A percentile compares a stretch with the other conserved stretches of the same genome.
Conservation (phyloP, 164 flowering plant species). For the Nymphaea thermarum region DNA sequence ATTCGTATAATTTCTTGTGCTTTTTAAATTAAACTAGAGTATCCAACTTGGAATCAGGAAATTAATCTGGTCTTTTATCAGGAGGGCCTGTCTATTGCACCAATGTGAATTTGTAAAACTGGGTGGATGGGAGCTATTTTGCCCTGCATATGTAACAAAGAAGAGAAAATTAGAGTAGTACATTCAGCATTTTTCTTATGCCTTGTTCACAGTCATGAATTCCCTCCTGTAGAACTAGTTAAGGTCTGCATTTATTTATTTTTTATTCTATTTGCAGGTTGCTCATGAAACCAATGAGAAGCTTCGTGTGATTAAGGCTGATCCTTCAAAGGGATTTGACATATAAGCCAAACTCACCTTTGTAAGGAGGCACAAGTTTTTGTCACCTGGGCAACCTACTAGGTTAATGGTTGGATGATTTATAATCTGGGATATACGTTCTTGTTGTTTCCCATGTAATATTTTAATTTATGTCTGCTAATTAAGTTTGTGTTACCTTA, state of each 20-base stretch:
- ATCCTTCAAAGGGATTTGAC: conserved; percentile 83
- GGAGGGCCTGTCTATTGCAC: too few relatives aligned
- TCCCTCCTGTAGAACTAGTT: not conserved
- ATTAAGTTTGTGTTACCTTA: too few relatives aligned
- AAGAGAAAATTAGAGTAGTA: conserved; percentile 93
- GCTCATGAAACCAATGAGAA: conserved; percentile 97
- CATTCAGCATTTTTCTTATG: conserved; percentile 8
- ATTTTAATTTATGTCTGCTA: too few relatives aligned
- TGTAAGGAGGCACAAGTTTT: conserved; percentile 70
- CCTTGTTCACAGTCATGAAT: not conserved
- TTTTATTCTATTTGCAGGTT: conserved; percentile 36
- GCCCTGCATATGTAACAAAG: conserved; percentile 94
- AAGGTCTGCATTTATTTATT: not conserved
- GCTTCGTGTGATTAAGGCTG: conserved; percentile 68
- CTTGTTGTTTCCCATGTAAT: conserved; percentile 5
- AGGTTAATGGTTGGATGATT: conserved; percentile 14
- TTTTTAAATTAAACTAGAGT: too few relatives aligned
- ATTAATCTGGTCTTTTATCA: too few relatives aligned
- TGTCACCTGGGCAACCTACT: conserved; percentile 17
- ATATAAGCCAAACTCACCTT: conserved; percentile 80
- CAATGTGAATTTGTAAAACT: conserved; percentile 96
- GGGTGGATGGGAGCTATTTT: conserved; percentile 93
- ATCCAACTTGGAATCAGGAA: too few relatives aligned
- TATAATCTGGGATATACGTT: too few relatives aligned
- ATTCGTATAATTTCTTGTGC: too few relatives aligned